Percentiles rank a stretch among this genome's conserved stretches.
Evolutionary conservation across 164 flowering plant genomes (phyloP).

Genomic region (Aristolochia fimbriata): DNA sequence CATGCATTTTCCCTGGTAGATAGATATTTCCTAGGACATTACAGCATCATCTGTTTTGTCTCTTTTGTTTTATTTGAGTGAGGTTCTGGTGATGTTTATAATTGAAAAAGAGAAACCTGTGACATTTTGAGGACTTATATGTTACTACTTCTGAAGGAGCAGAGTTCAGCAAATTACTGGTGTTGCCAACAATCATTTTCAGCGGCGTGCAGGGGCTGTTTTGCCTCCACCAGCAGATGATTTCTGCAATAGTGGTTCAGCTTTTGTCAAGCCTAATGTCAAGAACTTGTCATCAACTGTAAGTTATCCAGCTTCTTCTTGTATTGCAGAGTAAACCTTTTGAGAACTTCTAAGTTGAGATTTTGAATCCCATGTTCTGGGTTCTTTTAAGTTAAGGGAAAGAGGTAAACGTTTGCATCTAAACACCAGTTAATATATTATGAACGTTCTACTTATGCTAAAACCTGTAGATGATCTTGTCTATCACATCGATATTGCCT

Average conservation of each 20-base stretch:
- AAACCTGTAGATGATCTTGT: no score
- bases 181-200: constrained; percentile 23
- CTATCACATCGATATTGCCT: not conserved
- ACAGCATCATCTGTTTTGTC: no score
- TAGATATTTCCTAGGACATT: no score
- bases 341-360: no score
- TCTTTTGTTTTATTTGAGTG: no score
- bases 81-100: no score
- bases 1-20: no score
- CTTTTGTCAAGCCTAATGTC: constrained; percentile 17
- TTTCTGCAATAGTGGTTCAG: constrained; percentile 3
- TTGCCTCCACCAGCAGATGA: constrained; percentile 53
- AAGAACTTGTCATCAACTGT: constrained; percentile 26
- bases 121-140: not conserved
- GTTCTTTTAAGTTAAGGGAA: no score
- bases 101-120: not conserved
- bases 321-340: not conserved
- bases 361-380: no score
- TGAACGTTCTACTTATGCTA: no score
- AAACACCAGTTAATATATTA: no score
- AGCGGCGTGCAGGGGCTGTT: constrained; percentile 36
- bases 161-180: constrained; percentile 47
- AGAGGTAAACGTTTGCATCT: no score
- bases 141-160: constrained; percentile 25
- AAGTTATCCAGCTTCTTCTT: constrained; percentile 8